A percentile compares a stretch with the other conserved stretches of the same genome.
Conservation (phyloP, 148 eudicot species). For the Silene uniflora region DNA sequence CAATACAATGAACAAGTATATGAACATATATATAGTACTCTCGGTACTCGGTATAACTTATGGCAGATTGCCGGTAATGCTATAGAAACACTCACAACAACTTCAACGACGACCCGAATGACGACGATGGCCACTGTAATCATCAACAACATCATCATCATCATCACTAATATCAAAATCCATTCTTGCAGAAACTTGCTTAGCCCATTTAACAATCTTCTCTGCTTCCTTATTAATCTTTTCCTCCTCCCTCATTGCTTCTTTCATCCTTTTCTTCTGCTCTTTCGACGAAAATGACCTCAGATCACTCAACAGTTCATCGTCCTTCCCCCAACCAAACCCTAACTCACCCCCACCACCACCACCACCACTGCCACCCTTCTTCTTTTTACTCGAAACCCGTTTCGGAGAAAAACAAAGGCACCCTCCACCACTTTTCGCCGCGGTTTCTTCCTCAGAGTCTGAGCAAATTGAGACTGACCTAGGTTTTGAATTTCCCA, state of each 20-base stretch:
- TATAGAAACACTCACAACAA: slow-evolving; percentile 19
- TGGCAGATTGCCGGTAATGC: slow-evolving; percentile 1
- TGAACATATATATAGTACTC: too few species aligned
- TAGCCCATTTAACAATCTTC: slow-evolving; percentile 82
- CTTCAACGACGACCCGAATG: slow-evolving; percentile 16
- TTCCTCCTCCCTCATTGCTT: slow-evolving; percentile 64
- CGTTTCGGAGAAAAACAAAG: slow-evolving; percentile 80
- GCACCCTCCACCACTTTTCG: slow-evolving; percentile 50
- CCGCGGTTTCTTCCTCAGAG: slow-evolving; percentile 30
- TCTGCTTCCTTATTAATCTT: slow-evolving; percentile 75
- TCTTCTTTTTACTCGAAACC: slow-evolving; percentile 39
- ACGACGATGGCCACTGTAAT: slow-evolving; percentile 13
- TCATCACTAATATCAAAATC: slow-evolving; percentile 53
- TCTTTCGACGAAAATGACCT: slow-evolving; percentile 44
- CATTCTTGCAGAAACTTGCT: slow-evolving; percentile 76
- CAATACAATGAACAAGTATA: background rate
- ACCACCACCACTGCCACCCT: slow-evolving; percentile 7
- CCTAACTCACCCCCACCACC: slow-evolving; percentile 19
- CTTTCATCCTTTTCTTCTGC: slow-evolving; percentile 57
- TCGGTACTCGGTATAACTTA: background rate
- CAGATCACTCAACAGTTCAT: slow-evolving; percentile 56
- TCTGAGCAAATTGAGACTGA: slow-evolving; percentile 29
- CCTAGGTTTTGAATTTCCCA: slow-evolving; percentile 28
- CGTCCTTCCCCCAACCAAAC: slow-evolving; percentile 43
- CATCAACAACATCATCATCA: slow-evolving; percentile 43